Evolutionary conservation across 129 eudicot species (phyloP), one percentile per base, ranked within the genome.

Genomic region (Chrysanthemum makinoi): DNA sequence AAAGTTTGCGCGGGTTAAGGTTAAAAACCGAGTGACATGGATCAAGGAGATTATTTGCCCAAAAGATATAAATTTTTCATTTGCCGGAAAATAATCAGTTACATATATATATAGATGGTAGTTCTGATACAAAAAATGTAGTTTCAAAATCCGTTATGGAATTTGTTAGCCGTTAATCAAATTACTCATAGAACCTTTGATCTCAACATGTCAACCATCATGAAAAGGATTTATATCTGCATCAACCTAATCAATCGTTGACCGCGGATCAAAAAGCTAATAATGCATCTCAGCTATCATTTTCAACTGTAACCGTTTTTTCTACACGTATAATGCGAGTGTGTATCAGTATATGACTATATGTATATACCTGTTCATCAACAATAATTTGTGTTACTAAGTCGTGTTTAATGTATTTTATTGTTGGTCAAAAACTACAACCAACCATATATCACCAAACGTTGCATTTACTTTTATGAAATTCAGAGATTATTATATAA

Each of bases 401-500:
- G 0, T 0, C 43, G 6, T 35, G 43, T 35, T 35, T 35, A 5
- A 35, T 35, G 43, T 35, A 35, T 35, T 35, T 35, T 35, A 35
- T 5, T 35, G 43, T 35, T 35, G 6, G 7, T 35, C 46, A 39
- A 39, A 39, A 39, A 39, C 46, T 39, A 39, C 7, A 39, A 1
- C 46, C 10, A 39, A 39, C 10, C 46, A 39, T 39, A 8, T 39
- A 39, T 39, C 46, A 39, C 46, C 46, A 39, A 39, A 39, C 7
- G 46, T 39, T 39, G 46, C 46, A 39, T 6, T 6, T 39, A 39
- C 0, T 39, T 6, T 39, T 7, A 39, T 39, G 46, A 39, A 39
- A 39, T 39, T 39, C 49, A 56, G 39, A 49, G 12, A 51, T 56
- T 46, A 66, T 65, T 66, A 47, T 22, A 22, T 68, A 68, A 49